Base-by-base conservation (phyloP, 768 basidiomycete genomes). In the Collybia sp. region DNA sequence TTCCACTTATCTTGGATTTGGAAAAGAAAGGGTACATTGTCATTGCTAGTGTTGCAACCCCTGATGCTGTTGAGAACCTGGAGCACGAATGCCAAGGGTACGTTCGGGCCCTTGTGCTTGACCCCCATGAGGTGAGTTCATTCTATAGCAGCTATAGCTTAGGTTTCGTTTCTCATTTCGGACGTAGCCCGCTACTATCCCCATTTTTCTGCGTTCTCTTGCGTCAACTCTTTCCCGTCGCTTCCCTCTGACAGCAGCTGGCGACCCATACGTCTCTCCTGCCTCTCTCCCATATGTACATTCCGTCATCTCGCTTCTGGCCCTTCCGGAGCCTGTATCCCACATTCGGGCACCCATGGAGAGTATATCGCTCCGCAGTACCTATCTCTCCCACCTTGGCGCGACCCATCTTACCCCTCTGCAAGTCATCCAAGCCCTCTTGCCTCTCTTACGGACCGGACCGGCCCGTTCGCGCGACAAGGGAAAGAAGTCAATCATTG, bases 11-110 rank as follows among this genome's bases (percentile, higher is more conserved):
- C 44, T 56, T 77, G 39, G 83, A 84, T 44, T 70, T 94, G 38
- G 88, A 92, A 65, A 74, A 71, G 56, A 78, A 82, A 49, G 91
- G 88, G 0, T 93, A 85, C 56, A 85, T 93, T 54, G 84, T 94
- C 32, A 81, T 94, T 51, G 72, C 83, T 3, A 93, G 86, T 49
- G 91, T 92, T 13, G 68, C 81, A 0, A 80, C 76, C 5, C 76
- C 83, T 0, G 82, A 83, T 44, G 79, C 79, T n/a, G 81, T 80
- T 31, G 70, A 76, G 12, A 67, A 64, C 12, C 66, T 93, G 38
- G 90, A 94, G 61, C 69, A 67, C 31, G 68, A 70, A 49, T 77
- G 80, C 18, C 72, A 83, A 51, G 93, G 93, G 19, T 92, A 79
- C 62, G 78, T 92, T 46, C 83, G 84, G 42, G 90, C 85, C 0